Conservation (phyloP, 1,284 basidiomycete species). For the Pulveroboletus sp. region DNA sequence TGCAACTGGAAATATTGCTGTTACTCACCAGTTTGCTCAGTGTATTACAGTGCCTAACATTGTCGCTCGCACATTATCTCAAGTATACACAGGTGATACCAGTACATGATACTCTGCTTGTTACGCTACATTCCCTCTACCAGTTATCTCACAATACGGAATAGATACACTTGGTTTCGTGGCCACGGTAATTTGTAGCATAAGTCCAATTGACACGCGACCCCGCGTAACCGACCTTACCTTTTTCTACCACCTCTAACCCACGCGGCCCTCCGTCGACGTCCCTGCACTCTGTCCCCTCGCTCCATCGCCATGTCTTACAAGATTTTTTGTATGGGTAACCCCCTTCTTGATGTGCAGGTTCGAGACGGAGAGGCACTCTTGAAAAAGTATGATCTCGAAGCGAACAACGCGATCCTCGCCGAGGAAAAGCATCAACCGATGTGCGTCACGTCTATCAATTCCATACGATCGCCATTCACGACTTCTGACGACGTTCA, state of each 20-base stretch:
- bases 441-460: constrained; percentile 53
- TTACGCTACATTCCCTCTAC: background rate
- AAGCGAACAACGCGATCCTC: constrained; percentile 96
- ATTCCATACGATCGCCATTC: background rate
- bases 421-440: constrained; percentile 87
- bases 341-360: constrained; percentile 90
- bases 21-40: constrained; percentile 31
- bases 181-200: background rate
- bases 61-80: constrained; percentile 27
- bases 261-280: constrained; percentile 14
- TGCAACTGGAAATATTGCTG: constrained; percentile 32
- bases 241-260: constrained; percentile 8
- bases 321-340: constrained; percentile 80
- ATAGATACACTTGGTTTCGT: constrained; percentile 1
- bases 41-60: constrained; percentile 23
- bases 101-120: constrained; percentile 4
- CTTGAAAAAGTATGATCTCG: constrained; percentile 89
- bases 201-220: background rate
- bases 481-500: background rate
- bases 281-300: constrained; percentile 1
- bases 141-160: background rate
- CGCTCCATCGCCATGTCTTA: constrained; percentile 36
- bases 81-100: constrained; percentile 4
- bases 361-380: constrained; percentile 82
- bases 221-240: background rate